Evolutionary conservation across 2,329 filamentous ascomycete genomes (phyloP), one percentile per base, ranked within the genome.

Genomic region (Daldinia sp.): DNA sequence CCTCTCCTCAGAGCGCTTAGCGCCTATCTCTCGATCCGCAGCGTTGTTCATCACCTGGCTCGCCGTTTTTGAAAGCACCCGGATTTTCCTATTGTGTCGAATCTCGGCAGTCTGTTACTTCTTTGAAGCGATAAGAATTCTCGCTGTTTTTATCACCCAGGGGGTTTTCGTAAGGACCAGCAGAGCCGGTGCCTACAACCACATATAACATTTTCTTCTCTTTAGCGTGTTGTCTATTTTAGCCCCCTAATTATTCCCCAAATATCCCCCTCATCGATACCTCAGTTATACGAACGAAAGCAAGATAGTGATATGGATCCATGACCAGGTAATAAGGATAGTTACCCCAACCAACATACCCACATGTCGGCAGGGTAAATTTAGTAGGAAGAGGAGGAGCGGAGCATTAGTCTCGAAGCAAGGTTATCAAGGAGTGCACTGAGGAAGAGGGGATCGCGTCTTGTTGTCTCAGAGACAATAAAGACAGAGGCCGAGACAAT

Each of bases 1-100:
- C 74, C 12, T 72, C 76, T 41, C 77, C 76, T 23, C 74, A 78
- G 59, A 78, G 76, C 53, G 76, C 77, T 35, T 79, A 72, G 55
- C 35, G 18, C 13, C 10, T 10, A 26, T 37, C 30, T 12, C n/a
- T 20, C 5, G 5, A 20, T 37, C 50, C 35, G 20, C n/a, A 44
- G 12, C 35, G 35, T 18, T 44, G 3, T 23, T 37, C 3, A 35
- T 37, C 6, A 15, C n/a, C 23, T 26, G 30, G 44, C 10, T 46
- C 30, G 12, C 41, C 18, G n/a, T 33, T n/a, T 5, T 7, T 6
- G 15, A 9, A 28, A 35, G 28, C n/a, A 46, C 3, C 28, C 39
- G 28, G 23, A 46, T 6, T 7, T n/a, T 44, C 39, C 9, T 7
- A 18, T 15, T 6, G 18, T 9, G 5, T 50, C 30, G 28, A 23